Base-by-base conservation (phyloP, 2,329 filamentous ascomycete genomes). In the Colletotrichum ledebouriae region DNA sequence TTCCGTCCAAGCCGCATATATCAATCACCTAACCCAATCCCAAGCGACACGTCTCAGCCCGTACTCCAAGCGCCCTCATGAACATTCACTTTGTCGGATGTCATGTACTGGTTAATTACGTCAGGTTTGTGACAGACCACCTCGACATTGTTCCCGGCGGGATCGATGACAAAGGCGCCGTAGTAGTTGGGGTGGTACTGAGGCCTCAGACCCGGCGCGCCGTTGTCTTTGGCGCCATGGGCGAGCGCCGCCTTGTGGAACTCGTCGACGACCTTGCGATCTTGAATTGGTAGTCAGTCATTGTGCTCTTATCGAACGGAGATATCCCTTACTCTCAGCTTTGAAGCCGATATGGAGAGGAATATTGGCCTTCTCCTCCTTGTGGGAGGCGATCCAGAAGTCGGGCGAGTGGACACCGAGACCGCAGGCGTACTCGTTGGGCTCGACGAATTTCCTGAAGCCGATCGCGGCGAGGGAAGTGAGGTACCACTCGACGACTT, bases 61-160 rank as follows among this genome's bases (percentile, higher is more conserved):
- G 4, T 13, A 39, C 37, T 13, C 10, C 13, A n/a, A 9, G 3
- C 37, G 9, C 37, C 13, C 37, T 3, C 3, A 2, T 13, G 6
- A 39, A 12, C 11, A 39, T 39, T 13, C 10, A 39, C 10, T 39
- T 13, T 3, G 10, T 5, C 37, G 37, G 37, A 39, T 12, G 11
- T 9, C 10, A 39, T 15, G 17, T 66, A 65, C 55, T 65, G 49
- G 0, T 49, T 44, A 6, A 57, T 53, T 2, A 57, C 66, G 37
- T 69, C 67, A 1, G 70, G 68, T 47, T 42, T 60, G 57, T 70
- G 70, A 50, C 76, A 78, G 11, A 84, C 77, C 59, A 79, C 79
- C 75, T 87, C 85, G 50, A 86, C 80, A 70, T 87, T 87, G 71
- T 87, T 87, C 0, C 85, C 85, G 3, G 78, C 75, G 1, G 84